phyloP scores from a whole-genome alignment of 441 rosid genomes.

The Euphorbia celastroides region DNA sequence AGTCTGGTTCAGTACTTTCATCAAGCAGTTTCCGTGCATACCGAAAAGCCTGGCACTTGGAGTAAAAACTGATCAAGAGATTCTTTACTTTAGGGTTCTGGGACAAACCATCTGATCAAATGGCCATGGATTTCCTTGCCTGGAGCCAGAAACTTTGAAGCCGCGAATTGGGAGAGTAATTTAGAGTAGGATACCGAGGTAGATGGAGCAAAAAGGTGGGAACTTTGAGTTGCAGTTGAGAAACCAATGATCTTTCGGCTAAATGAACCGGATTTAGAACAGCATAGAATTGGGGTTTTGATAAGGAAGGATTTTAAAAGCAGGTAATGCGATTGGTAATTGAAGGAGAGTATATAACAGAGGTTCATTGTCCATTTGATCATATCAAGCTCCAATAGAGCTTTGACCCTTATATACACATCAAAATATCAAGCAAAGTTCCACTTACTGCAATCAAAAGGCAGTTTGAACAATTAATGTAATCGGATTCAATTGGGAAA shows the following conservation, averaged over 20 bases:
- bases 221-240: slow-evolving; percentile 3
- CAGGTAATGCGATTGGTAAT: slow-evolving; percentile 25
- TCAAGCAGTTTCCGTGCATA: slow-evolving; percentile 55
- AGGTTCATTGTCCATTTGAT: slow-evolving; percentile 39
- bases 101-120: slow-evolving; percentile 30
- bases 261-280: slow-evolving; percentile 7
- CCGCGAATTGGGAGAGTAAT: slow-evolving; percentile 38
- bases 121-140: slow-evolving; percentile 46
- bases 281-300: slow-evolving; percentile 3
- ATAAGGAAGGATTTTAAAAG: slow-evolving; percentile 16
- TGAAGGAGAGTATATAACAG: slow-evolving; percentile 22
- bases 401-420: neutral
- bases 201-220: slow-evolving; percentile 3
- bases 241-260: slow-evolving; percentile 7
- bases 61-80: slow-evolving; percentile 38
- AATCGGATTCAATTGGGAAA: no score
- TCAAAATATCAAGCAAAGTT: no score
- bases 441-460: no score
- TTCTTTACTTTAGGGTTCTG: slow-evolving; percentile 33
- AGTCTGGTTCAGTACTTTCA: slow-evolving; percentile 47
- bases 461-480: no score
- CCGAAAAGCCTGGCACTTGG: slow-evolving; percentile 35
- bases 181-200: slow-evolving; percentile 25
- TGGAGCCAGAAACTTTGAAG: slow-evolving; percentile 30
- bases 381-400: neutral